Base-by-base conservation (phyloP, 345 rosid genomes). In the Eutrema yunnanense region DNA sequence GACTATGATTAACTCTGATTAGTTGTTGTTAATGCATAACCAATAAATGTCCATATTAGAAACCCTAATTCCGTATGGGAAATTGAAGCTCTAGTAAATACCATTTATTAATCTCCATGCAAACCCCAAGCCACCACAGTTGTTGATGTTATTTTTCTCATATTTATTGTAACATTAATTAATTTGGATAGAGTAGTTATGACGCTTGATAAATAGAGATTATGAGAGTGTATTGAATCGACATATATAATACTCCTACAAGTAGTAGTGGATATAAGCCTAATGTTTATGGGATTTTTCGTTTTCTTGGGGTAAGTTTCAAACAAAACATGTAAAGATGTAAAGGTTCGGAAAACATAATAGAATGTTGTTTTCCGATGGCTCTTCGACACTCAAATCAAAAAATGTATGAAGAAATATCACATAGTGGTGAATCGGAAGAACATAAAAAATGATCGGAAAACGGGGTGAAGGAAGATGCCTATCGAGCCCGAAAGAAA, bases 21-120 rank as follows among this genome's bases (percentile, higher is more conserved):
- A 30, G 27, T 32, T 57, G 10, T 44, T 22, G 14, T 13, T 33
- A 16, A 49, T 22, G n/a, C n/a, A 12, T 55, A 41, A 6, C 43
- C 7, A 33, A 33, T 34, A 61, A 2, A 43, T 37, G 2, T 6
- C 12, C 9, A 34, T 57, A 30, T 43, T 67, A 6, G 47, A 50
- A 74, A 52, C 55, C 54, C 46, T 74, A 59, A 22, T 42, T 66
- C 2, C 48, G 53, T 65, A 32, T 19, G 19, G 72, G 42, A 65
- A 47, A 8, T 16, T 46, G 32, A 63, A 9, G 37, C 8, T 22
- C 33, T 12, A 33, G 5, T 56, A 56, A 9, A 3, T n/a, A 34
- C 34, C 26, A 22, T 22, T 22, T 9, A 9, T 43, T 26, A 51
- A 32, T 26, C 6, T 63, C 64, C 77, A 65, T 57, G 72, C 59